Percentiles rank a stretch among this genome's conserved stretches.
These are phyloP conservation scores for Leccinum subtestaceum DNA, from an alignment of 768 basidiomycete genomes.

Conservation along the genomic window DNA sequence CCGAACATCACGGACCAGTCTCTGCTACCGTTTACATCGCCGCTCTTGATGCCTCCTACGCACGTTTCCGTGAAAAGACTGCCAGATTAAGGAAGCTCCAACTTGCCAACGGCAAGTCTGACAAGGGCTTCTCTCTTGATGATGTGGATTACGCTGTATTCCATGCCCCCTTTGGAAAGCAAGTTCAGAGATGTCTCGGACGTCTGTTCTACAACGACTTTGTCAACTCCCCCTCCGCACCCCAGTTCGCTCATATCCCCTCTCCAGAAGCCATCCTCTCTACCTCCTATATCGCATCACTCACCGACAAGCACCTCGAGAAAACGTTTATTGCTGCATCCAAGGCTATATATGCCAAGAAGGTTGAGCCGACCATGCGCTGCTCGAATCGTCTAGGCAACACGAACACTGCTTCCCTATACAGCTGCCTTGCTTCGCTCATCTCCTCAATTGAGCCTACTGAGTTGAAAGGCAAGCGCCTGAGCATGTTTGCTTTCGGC, in stretches of 20 bases:
- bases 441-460: constrained; percentile 69
- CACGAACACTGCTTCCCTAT: constrained; percentile 97
- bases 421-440: constrained; percentile 89
- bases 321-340: constrained; percentile 87
- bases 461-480: constrained; percentile 74
- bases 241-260: constrained; percentile 69
- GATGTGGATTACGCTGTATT: constrained; percentile 91
- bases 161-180: constrained; percentile 98
- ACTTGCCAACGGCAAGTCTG: constrained; percentile 30
- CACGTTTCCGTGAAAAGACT: constrained; percentile 77
- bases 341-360: constrained; percentile 69
- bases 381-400: constrained; percentile 92
- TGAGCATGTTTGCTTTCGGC: constrained; percentile 96
- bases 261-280: constrained; percentile 68
- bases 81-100: constrained; percentile 58
- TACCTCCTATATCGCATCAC: constrained; percentile 65
- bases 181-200: constrained; percentile 95
- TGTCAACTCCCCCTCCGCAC: constrained; percentile 65
- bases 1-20: constrained; percentile 82
- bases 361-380: constrained; percentile 79
- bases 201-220: constrained; percentile 94
- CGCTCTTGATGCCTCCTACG: constrained; percentile 88
- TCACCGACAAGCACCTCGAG: constrained; percentile 93
- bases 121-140: constrained; percentile 63
- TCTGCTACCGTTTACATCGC: constrained; percentile 94